Conservation (phyloP, 2,329 filamentous ascomycete species). For the Trichoderma atrobrunneum region DNA sequence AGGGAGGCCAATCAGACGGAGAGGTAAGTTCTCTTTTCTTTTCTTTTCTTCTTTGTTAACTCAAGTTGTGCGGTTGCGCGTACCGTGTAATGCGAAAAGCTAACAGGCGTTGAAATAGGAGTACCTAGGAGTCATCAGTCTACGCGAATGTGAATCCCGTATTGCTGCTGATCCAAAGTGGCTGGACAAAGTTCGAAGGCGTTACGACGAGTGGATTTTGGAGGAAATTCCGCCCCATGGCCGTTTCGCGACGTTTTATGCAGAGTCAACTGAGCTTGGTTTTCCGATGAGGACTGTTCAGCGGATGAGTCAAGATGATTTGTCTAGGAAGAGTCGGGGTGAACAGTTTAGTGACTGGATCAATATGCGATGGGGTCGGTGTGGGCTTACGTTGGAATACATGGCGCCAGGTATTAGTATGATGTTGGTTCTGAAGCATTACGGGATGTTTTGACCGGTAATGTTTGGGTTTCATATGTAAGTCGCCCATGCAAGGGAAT, state of each 20-base stretch:
- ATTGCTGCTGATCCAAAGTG: not conserved
- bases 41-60: too few relatives aligned
- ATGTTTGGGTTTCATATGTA: not conserved
- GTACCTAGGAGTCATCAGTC: not conserved
- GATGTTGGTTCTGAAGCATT: not conserved
- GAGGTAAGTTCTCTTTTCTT: not conserved
- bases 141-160: not conserved
- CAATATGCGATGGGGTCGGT: not conserved
- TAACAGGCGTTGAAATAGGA: not conserved
- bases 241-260: not conserved
- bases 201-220: not conserved
- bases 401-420: not conserved
- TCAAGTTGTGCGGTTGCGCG: not conserved
- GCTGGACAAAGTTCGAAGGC: not conserved
- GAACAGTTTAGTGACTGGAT: not conserved
- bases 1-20: not conserved
- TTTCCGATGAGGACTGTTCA: not conserved
- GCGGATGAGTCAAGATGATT: not conserved
- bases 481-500: fast-evolving
- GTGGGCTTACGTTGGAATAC: not conserved
- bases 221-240: not conserved
- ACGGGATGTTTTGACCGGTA: not conserved
- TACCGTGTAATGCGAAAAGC: not conserved
- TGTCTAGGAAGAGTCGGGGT: not conserved
- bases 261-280: not conserved